Percentiles rank a stretch among this genome's conserved stretches.
These are phyloP conservation scores for Diaporthe sp. DNA, from an alignment of 2,329 filamentous ascomycete genomes.

Conservation along the genomic window DNA sequence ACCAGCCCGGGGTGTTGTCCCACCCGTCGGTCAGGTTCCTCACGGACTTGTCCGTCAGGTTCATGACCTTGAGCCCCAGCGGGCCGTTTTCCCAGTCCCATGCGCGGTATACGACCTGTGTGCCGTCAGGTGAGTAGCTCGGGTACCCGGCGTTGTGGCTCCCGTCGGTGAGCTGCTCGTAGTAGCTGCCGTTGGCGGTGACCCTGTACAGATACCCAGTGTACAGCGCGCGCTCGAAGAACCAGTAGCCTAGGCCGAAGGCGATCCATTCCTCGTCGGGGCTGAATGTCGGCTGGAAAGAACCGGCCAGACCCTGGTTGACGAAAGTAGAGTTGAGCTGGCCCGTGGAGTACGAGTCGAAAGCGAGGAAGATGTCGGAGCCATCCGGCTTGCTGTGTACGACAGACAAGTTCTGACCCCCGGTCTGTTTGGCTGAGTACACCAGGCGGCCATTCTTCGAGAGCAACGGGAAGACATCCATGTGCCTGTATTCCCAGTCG, in stretches of 20 bases:
- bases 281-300: conserved; percentile 53
- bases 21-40: conserved; percentile 47
- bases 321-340: conserved; percentile 34
- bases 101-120: conserved; percentile 48
- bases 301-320: conserved; percentile 47
- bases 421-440: conserved; percentile 52
- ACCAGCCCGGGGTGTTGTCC: conserved; percentile 53
- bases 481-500: conserved; percentile 55
- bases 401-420: conserved; percentile 47
- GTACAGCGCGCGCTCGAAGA: conserved; percentile 44
- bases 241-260: conserved; percentile 53
- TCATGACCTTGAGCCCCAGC: conserved; percentile 47
- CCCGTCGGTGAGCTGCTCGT: conserved; percentile 45
- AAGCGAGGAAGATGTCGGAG: conserved; percentile 27
- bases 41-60: conserved; percentile 39
- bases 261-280: conserved; percentile 50
- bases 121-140: conserved; percentile 50
- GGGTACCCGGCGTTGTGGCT: conserved; percentile 51
- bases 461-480: conserved; percentile 53
- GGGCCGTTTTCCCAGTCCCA: conserved; percentile 36
- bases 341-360: conserved; percentile 16
- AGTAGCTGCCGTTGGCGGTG: conserved; percentile 27
- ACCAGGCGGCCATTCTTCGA: conserved; percentile 41
- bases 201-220: conserved; percentile 35
- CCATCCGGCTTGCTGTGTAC: conserved; percentile 45